phyloP scores from a whole-genome alignment of 805 yeast genomes.

The Tetrapisispora nanseiensis region DNA sequence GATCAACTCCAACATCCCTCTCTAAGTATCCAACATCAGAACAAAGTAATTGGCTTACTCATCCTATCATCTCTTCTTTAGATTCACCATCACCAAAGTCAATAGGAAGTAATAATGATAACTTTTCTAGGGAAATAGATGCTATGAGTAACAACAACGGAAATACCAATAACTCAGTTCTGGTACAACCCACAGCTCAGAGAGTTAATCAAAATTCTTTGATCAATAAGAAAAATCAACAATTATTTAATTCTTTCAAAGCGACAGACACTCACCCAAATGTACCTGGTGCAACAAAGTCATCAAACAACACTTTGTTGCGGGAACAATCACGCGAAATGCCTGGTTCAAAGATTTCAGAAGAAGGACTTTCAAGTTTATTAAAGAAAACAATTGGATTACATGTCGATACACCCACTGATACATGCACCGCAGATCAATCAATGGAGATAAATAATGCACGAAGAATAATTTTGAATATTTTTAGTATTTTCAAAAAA shows the following conservation, averaged over 20 bases:
- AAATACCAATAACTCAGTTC: not conserved
- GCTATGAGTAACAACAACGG: not conserved
- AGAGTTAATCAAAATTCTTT: constrained; percentile 5
- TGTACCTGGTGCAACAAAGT: not conserved
- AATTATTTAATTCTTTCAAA: not conserved
- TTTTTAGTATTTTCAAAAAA: constrained; percentile 24
- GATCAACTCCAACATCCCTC: not conserved
- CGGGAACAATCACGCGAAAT: not conserved
- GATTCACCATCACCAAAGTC: not conserved
- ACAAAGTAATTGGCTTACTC: not conserved
- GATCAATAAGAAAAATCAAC: constrained; percentile 1
- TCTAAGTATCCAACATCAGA: not conserved
- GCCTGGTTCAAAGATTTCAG: constrained; percentile 10
- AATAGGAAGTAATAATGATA: not conserved
- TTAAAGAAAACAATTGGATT: not conserved
- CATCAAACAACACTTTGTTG: not conserved
- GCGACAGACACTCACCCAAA: not conserved
- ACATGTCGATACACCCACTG: not conserved
- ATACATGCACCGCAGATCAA: not conserved
- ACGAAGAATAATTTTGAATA: constrained; percentile 23
- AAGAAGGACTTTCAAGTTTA: constrained; percentile 8
- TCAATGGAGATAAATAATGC: constrained; percentile 10
- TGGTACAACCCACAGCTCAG: not conserved
- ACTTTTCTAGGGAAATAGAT: not conserved
- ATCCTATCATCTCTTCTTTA: constrained; percentile 1